These are phyloP conservation scores for Amoebophrya sp. DNA, from an alignment of 169 alveolate species.

Conservation along the genomic window DNA sequence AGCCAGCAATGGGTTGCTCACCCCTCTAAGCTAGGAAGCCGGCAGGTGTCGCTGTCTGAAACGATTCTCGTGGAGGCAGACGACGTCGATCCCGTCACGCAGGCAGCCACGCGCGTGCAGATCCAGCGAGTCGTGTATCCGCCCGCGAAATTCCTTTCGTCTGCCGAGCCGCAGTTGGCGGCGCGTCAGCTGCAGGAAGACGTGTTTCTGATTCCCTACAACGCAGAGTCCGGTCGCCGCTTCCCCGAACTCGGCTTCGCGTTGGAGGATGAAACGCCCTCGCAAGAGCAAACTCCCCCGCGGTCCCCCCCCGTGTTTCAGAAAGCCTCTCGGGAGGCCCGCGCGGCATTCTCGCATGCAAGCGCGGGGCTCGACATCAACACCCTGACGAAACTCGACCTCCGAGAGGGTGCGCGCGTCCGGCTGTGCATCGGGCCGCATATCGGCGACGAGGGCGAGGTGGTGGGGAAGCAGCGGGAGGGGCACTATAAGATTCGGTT, in stretches of 20 bases:
- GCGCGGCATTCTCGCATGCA: background rate
- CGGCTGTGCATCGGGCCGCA: background rate
- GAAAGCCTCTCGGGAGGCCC: background rate
- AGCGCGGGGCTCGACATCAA: background rate
- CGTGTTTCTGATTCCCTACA: constrained; percentile 8
- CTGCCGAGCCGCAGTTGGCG: too few relatives aligned
- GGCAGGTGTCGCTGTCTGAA: too few relatives aligned
- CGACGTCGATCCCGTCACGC: background rate
- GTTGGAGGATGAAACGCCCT: background rate
- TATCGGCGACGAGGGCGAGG: constrained; percentile 11
- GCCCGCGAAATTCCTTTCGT: background rate
- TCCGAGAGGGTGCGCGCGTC: background rate
- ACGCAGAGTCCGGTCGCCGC: background rate
- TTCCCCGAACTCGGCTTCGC: background rate
- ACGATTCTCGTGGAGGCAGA: background rate
- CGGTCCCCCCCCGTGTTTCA: background rate
- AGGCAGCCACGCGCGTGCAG: background rate
- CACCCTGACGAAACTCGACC: too few relatives aligned
- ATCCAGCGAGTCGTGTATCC: background rate
- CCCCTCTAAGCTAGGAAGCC: too few relatives aligned
- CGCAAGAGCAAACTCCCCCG: background rate
- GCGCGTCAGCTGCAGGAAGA: background rate
- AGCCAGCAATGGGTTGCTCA: too few relatives aligned
- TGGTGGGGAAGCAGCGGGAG: constrained; percentile 8
- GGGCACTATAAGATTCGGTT: constrained; percentile 14